Evolutionary conservation across 2,329 filamentous ascomycete genomes (phyloP).

Genomic region (Trichoderma sp.): DNA sequence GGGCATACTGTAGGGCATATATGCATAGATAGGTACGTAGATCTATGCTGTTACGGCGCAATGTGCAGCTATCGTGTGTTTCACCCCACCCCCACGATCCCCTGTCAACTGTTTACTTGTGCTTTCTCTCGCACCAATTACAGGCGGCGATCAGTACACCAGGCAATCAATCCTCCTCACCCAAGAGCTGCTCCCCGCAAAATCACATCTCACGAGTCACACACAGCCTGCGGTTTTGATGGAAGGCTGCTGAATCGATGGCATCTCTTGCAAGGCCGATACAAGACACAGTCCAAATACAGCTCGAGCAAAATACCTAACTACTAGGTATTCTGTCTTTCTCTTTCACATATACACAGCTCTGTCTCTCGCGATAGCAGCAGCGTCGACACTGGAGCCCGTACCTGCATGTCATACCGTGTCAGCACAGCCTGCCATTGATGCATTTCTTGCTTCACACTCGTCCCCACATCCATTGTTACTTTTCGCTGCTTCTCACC

Average conservation of each 20-base stretch:
- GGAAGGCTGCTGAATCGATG: not conserved
- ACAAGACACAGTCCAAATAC: not conserved
- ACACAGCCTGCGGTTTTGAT: not conserved
- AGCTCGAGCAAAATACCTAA: not conserved
- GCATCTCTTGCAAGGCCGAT: not conserved
- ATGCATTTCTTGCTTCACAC: not conserved
- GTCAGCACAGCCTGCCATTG: slow-evolving; percentile 10
- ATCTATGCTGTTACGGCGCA: not conserved
- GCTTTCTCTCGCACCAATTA: not conserved
- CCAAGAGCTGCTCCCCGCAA: slow-evolving; percentile 3
- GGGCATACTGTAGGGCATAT: not conserved
- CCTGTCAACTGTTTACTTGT: not conserved
- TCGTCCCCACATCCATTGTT: not conserved
- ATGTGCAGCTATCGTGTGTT: not conserved
- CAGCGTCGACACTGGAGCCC: not conserved
- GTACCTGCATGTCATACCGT: not conserved
- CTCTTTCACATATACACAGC: not conserved
- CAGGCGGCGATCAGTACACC: not conserved
- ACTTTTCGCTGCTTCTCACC: not conserved
- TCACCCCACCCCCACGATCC: not conserved
- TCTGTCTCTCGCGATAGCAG: not conserved
- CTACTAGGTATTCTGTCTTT: not conserved
- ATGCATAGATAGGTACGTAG: not conserved
- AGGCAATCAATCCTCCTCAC: not conserved
- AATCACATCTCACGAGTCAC: not conserved